Evolutionary conservation across 2,329 filamentous ascomycete species (phyloP), one percentile per base, ranked within the genome.

Genomic region (Raffaelea arxii): DNA sequence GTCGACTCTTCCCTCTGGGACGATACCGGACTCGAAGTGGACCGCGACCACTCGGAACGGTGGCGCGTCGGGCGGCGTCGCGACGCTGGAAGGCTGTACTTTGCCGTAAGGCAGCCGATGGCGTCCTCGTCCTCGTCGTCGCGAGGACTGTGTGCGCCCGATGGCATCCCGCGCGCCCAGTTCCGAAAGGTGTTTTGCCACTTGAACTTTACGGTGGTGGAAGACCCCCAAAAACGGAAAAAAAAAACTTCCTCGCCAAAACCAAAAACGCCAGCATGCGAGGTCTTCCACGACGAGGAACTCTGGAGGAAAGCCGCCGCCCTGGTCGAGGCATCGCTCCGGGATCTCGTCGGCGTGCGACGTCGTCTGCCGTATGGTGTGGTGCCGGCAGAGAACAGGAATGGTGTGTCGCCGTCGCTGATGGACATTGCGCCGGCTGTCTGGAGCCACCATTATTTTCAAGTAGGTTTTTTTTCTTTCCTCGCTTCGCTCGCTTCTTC

Each of bases 351-450:
- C 5, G 50, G 51, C n/a, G 25, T 49, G 16, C 46, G 49, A 25
- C 27, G 43, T 7, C 27, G 41, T 4, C 38, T 46, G 3, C 39
- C 21, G n/a, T n/a, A n/a, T n/a, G n/a, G n/a, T n/a, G n/a, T n/a
- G n/a, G n/a, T n/a, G n/a, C n/a, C n/a, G n/a, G n/a, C n/a, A n/a
- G n/a, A n/a, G n/a, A n/a, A n/a, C n/a, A n/a, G 23, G 18, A 4
- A 38, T 38, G 4, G 14, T 10, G 38, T 9, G 41, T 24, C 25
- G 30, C n/a, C 46, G 2, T 46, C 51, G 0, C 43, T 56, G 2
- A 24, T 54, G 2, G 47, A 51, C 9, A 43, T 56, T 10, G 55
- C 55, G 1, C 55, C 55, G 2, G 51, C 53, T 2, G 51, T 52
- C 11, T 56, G 54, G 51, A 56, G 50, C 37, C 25, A 46, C 4